A percentile compares a stretch with the other conserved stretches of the same genome.
Conservation (phyloP, 352 stramenopile species). For the Phytopythium montanum region DNA sequence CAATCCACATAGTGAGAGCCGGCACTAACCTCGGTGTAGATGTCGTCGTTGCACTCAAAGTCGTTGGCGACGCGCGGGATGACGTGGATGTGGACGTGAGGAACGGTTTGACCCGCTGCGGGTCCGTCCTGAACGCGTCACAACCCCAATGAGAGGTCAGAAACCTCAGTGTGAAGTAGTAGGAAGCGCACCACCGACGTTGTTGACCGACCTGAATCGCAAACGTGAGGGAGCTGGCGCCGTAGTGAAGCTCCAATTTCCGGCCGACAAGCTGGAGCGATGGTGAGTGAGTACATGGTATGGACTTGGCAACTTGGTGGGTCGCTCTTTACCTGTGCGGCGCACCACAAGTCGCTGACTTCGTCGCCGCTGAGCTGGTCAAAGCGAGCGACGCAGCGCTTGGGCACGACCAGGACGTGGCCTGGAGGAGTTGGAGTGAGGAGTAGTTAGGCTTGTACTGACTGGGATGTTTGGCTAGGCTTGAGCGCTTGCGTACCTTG, state of each 20-base stretch:
- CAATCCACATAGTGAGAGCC: background rate
- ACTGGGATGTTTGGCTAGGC: background rate
- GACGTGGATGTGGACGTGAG: conserved; percentile 94
- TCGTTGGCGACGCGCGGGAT: conserved; percentile 75
- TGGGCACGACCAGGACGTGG: conserved; percentile 89
- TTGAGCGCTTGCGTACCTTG: conserved; percentile 29
- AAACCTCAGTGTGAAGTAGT: background rate
- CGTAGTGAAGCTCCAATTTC: conserved; percentile 71
- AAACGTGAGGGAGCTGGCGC: conserved; percentile 85
- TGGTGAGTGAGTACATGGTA: background rate
- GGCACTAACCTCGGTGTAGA: conserved; percentile 83
- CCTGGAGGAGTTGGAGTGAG: conserved; percentile 25
- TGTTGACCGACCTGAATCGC: conserved; percentile 72
- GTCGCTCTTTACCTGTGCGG: conserved; percentile 1
- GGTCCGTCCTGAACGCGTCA: conserved; percentile 64
- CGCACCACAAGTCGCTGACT: conserved; percentile 87
- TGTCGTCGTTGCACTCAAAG: conserved; percentile 89
- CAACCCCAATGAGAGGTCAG: background rate
- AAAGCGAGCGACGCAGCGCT: conserved; percentile 70
- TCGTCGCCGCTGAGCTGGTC: conserved; percentile 77
- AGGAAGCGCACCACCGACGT: background rate
- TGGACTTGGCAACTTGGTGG: background rate
- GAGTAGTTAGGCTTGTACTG: background rate
- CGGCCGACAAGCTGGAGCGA: conserved; percentile 53
- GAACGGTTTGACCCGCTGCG: conserved; percentile 88